Evolutionary conservation across 1,284 basidiomycete genomes (phyloP), one percentile per base, ranked within the genome.

Genomic region (Sphaerobolus stellatus): DNA sequence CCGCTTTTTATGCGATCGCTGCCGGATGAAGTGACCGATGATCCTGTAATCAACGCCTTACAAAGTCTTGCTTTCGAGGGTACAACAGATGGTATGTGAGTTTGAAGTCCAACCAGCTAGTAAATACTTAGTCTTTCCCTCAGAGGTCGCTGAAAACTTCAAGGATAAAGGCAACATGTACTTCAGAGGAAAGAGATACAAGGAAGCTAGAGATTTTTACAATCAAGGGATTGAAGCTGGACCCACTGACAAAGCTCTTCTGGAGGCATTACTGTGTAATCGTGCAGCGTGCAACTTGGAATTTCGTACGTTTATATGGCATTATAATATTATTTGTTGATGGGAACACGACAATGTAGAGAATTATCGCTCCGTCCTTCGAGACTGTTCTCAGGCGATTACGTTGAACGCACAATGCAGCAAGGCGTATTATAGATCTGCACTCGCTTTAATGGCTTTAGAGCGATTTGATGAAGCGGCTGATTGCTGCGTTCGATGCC

Each of bases 141-240:
- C 62, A 96, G 96, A 99, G 70, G 79, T 93, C 61, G 93, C 95
- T 0, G 77, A 83, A 58, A 95, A 92, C 68, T 98, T 98, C 73
- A 98, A 98, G 70, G 83, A 91, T 52, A 93, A 98, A 69, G 96
- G 94, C 2, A 98, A 98, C 68, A 92, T 94, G 55, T 94, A 97
- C 64, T 98, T 92, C 74, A 86, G 84, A 58, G 88, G 87, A 22
- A 92, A 90, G 67, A 82, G 92, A 46, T 92, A 85, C 70, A 81
- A 88, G 28, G 95, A 99, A 68, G 96, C 96, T 2, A 61, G 88
- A 9, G 83, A 84, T 0, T 98, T 98, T 67, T 99, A 98, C 70
- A 86, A 88, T 0, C 90, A 96, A 66, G 96, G 89, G 0, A 67
- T 99, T 28, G 89, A 96, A 48, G 90, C 90, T 1, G 82, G 88